Evolutionary conservation across 768 basidiomycete genomes (phyloP), one percentile per base, ranked within the genome.

Genomic region (Auricularia cornea): DNA sequence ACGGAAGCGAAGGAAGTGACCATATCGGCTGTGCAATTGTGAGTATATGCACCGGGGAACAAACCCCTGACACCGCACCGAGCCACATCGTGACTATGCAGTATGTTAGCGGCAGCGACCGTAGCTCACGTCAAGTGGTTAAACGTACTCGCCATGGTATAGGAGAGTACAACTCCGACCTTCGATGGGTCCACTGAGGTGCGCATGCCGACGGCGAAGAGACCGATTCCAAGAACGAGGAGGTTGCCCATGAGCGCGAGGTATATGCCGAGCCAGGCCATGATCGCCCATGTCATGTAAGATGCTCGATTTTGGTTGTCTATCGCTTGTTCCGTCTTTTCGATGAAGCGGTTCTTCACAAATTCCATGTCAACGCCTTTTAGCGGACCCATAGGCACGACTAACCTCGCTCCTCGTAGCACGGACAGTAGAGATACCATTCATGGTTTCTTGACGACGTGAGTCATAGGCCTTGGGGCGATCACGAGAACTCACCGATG

Each of bases 211-310:
- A 84, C 83, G 2, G 85, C 87, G 70, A 90, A 89, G 11, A 91
- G 72, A 2, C 77, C 84, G 56, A 92, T 88, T 1, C 87, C 86
- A 23, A 90, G 77, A 30, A 90, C 78, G 20, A 91, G 73, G 23
- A 85, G 64, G 67, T 88, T 87, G 1, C 83, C 86, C 29, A 88
- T 81, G 28, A 88, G 72, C 64, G 90, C 87, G 1, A 91, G 77
- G 14, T 88, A 77, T 6, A 87, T 70, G 3, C 79, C 78, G 1
- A 89, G 76, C 86, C 86, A 89, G 54, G 83, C 75, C 71, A 66
- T 59, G 63, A 88, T 84, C 4, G 81, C 75, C 44, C 87, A 78
- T 0, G 83, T 84, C 79, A 87, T 84, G 66, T 82, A 81, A 69
- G 84, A 85, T 0, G 87, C 86, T 62, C 81, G 73, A 67, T 87